Conservation (phyloP, 1,139 yeast species). For the Yamadazyma atlantica region DNA sequence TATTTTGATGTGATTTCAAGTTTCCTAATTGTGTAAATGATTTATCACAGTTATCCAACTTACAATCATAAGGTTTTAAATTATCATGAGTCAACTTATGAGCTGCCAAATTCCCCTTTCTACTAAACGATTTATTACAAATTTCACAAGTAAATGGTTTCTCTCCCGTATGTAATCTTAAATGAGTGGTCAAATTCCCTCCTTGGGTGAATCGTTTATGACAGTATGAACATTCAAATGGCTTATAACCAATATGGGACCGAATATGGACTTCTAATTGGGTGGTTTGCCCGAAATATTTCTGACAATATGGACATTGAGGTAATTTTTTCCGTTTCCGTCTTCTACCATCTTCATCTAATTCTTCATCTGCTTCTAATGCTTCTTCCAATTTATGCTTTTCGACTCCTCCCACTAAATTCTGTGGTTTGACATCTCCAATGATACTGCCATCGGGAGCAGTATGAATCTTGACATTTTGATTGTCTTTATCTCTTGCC, state of each 20-base stretch:
- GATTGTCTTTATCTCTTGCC: constrained; percentile 73
- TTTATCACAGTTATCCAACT: constrained; percentile 78
- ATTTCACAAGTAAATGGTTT: constrained; percentile 78
- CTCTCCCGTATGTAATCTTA: constrained; percentile 88
- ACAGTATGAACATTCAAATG: constrained; percentile 77
- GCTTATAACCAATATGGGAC: constrained; percentile 76
- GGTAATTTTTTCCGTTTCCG: constrained; percentile 41
- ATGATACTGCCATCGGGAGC: constrained; percentile 61
- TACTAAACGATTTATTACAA: constrained; percentile 74
- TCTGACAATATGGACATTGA: constrained; percentile 69
- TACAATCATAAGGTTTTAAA: constrained; percentile 76
- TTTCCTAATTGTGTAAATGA: constrained; percentile 90
- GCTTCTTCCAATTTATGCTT: constrained; percentile 39
- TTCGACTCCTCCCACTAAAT: constrained; percentile 81
- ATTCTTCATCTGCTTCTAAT: constrained; percentile 18
- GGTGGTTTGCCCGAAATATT: constrained; percentile 70
- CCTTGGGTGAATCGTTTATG: constrained; percentile 87
- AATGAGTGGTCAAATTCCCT: constrained; percentile 86
- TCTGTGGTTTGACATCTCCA: constrained; percentile 33
- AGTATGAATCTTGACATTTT: constrained; percentile 55
- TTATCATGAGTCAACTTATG: constrained; percentile 81
- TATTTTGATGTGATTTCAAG: constrained; percentile 88
- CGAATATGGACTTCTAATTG: constrained; percentile 78
- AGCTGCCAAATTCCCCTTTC: constrained; percentile 88
- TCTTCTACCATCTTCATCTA: constrained; percentile 20